Evolutionary conservation across 192 early-diverging fungal species (phyloP).

Genomic region (Backusella westeae): DNA sequence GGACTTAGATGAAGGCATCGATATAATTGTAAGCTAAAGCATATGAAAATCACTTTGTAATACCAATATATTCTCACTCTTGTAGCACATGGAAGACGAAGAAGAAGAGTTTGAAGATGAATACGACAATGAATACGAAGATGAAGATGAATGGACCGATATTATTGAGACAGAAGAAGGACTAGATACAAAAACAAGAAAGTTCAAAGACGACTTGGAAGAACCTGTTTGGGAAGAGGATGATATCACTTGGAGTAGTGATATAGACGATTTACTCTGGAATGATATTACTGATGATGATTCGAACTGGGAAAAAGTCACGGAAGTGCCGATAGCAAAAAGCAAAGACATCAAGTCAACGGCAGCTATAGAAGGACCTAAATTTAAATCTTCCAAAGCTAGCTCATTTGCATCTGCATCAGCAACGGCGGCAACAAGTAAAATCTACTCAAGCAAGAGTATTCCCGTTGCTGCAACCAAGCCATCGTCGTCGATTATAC

Average conservation of each 20-base stretch:
- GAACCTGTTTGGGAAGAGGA: neutral
- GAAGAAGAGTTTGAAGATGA: neutral
- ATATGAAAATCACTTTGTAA: neutral
- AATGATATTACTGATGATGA: neutral
- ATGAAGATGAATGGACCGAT: slow-evolving; percentile 9
- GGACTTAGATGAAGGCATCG: neutral
- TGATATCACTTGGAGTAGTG: neutral
- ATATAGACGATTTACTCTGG: neutral
- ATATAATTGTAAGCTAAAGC: neutral
- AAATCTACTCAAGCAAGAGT: neutral
- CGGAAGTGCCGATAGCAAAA: neutral
- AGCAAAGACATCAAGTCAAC: neutral
- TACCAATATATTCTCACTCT: neutral
- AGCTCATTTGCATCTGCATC: neutral
- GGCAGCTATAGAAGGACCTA: too few species aligned
- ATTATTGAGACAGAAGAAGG: neutral
- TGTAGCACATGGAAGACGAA: neutral
- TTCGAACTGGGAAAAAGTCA: neutral
- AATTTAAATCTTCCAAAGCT: neutral
- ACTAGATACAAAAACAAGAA: neutral
- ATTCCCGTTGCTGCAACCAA: neutral
- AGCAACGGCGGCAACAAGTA: neutral
- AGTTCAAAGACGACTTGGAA: neutral
- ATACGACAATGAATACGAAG: neutral
- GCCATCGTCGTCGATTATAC: neutral